Base-by-base conservation (phyloP, 2,329 filamentous ascomycete species). In the Immersiporthe knoxdaviesiana region DNA sequence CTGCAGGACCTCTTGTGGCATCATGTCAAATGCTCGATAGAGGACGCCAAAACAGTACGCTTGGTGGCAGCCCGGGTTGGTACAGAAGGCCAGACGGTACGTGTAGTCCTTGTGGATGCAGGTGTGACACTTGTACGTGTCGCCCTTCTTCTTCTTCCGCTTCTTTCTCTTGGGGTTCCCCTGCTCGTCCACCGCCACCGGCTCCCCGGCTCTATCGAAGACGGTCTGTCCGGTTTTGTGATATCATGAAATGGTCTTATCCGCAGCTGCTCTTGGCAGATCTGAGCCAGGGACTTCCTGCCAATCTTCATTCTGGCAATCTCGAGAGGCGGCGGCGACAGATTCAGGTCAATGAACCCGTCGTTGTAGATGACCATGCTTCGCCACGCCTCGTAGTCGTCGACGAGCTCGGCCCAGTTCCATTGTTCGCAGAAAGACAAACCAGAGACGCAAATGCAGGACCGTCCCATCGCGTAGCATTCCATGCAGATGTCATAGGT, bases 401-500 rank as follows among this genome's bases (percentile, higher is more conserved):
- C 84, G 0, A 89, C 84, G 14, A 99, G 83, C 18, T 94, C 89
- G 56, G 88, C 85, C 94, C 94, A 98, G 16, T 87, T 83, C 86
- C 94, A 97, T 77, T 98, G 96, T 77, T 99, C 94, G 64, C 93
- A 93, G 94, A 95, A 99, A 71, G 88, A 89, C 14, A 97, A 86
- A 14, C 89, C 90, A 3, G 94, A 97, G 64, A 97, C 87, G 76
- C 96, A 99, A 3, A 88, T 88, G 77, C 96, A 99, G 60, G 94
- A 97, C 65, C 96, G 89, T 30, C 96, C 96, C 92, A 98, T 97
- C n/a, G 90, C 92, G 76, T 97, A 99, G 77, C 96, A 99, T 74
- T 99, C 96, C 92, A 99, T 94, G 76, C 96, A 99, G 30, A 99
- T 86, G 78, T 99, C 96, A 77, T 98, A 99, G 0, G 92, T 92